Base-by-base conservation (phyloP, 352 stramenopile species). In the Plasmopara halstedii region DNA sequence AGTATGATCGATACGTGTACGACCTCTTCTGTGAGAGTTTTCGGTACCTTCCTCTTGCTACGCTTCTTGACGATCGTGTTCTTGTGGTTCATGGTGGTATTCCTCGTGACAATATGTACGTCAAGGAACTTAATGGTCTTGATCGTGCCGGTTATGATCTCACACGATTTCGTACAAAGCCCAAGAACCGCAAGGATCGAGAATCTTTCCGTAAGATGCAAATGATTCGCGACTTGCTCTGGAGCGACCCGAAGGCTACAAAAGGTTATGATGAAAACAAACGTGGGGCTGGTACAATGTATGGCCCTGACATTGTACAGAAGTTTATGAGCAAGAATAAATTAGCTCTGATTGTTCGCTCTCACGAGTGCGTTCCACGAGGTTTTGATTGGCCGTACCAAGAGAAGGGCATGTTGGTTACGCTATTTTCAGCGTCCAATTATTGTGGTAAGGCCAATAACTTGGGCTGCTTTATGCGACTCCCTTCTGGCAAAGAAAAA, bases 301-400 rank as follows among this genome's bases (percentile, higher is more conserved):
- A 88, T 31, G 75, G 76, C 3, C 72, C 71, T 2, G 73, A 90
- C 47, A 54, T 93, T 13, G 74, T 90, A 15, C 73, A 92, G 42
- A 87, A 90, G 52, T 93, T 88, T 48, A 87, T 92, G 76, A 68
- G 61, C 38, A 85, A 89, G 52, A 91, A 94, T 58, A 83, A 83
- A 21, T 49, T 94, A 23, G 67, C 76, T 36, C 50, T 88, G 31
- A 73, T 94, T 15, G 76, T 94, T 36, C 83, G 83, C 13, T 91
- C 81, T 5, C 83, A 94, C 61, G 80, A 94, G 61, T 92, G 79
- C 41, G 74, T 91, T 23, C 79, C 80, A 7, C 62, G 66, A 42
- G 83, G 83, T 21, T 93, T 89, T 45, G 72, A 85, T 47, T 88
- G 74, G 78, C 71, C 74, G 33, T 91, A 78, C 56, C 64, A 63